Conservation (phyloP, 2,329 filamentous ascomycete species). For the Fusarium pilosicola region DNA sequence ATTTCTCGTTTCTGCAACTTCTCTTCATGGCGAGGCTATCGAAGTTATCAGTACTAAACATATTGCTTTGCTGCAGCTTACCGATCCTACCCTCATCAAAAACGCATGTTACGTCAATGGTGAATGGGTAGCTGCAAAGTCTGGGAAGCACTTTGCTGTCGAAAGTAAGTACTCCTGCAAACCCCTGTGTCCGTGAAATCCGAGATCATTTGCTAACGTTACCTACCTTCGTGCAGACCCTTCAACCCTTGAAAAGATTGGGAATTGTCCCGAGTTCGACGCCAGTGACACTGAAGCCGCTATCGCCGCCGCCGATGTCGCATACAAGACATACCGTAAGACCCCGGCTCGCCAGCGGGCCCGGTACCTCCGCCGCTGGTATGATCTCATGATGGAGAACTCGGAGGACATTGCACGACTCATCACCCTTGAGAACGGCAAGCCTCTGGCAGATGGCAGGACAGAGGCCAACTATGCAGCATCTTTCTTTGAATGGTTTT, state of each 20-base stretch:
- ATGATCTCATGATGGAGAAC: slow-evolving; percentile 73
- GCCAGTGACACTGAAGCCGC: slow-evolving; percentile 73
- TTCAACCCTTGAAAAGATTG: slow-evolving; percentile 74
- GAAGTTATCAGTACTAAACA: slow-evolving; percentile 29
- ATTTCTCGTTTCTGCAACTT: slow-evolving; percentile 1
- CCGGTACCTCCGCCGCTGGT: slow-evolving; percentile 71
- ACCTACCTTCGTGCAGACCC: slow-evolving; percentile 63
- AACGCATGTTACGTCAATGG: slow-evolving; percentile 79
- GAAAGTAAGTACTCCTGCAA: slow-evolving; percentile 57
- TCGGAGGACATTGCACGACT: slow-evolving; percentile 72
- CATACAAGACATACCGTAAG: slow-evolving; percentile 67
- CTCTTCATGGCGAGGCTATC: slow-evolving; percentile 3
- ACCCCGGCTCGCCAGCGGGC: slow-evolving; percentile 69
- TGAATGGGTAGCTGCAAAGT: slow-evolving; percentile 77
- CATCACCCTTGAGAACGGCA: slow-evolving; percentile 78
- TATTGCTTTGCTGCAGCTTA: slow-evolving; percentile 55
- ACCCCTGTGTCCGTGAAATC: neutral
- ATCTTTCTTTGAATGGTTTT: slow-evolving; percentile 72
- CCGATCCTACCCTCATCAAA: slow-evolving; percentile 74
- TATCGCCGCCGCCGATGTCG: slow-evolving; percentile 72
- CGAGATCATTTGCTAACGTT: slow-evolving; percentile 16
- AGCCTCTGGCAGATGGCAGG: slow-evolving; percentile 70
- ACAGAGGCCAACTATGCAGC: slow-evolving; percentile 68
- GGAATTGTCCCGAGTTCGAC: slow-evolving; percentile 78
- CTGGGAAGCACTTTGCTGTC: slow-evolving; percentile 79